These are phyloP conservation scores for Emmonsia crescens DNA, from an alignment of 2,329 filamentous ascomycete genomes.

Conservation along the genomic window DNA sequence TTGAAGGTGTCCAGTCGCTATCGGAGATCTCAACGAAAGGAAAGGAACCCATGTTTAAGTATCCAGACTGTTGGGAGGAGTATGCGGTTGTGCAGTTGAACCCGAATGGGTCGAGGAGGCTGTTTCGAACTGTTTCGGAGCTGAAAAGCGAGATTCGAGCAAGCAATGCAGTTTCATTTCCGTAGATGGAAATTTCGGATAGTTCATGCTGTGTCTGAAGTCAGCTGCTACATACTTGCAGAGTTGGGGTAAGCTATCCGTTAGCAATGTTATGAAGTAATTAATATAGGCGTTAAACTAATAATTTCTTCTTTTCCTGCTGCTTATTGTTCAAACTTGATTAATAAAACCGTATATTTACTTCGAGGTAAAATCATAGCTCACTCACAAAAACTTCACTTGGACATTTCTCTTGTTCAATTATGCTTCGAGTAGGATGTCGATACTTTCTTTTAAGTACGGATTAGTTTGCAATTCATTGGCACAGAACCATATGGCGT, in stretches of 20 bases:
- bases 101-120: not conserved
- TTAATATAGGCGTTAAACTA: not conserved
- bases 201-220: not conserved
- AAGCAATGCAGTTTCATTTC: not conserved
- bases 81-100: not conserved
- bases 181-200: not conserved
- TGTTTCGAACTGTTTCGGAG: slow-evolving; percentile 3
- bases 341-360: not conserved
- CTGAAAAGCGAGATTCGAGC: not conserved
- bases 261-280: not conserved
- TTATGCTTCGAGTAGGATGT: no score
- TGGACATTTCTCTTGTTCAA: no score
- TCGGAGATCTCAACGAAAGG: not conserved
- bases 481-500: no score
- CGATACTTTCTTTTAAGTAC: no score
- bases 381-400: no score
- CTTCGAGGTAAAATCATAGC: not conserved
- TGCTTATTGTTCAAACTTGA: not conserved
- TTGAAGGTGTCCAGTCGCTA: slow-evolving; percentile 1
- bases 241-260: not conserved
- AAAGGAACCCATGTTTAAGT: not conserved
- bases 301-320: not conserved
- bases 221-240: not conserved
- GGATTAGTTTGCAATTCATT: no score
- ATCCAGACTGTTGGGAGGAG: not conserved